Conservation (phyloP, 345 rosid genomes). For the Camelina hispida region DNA sequence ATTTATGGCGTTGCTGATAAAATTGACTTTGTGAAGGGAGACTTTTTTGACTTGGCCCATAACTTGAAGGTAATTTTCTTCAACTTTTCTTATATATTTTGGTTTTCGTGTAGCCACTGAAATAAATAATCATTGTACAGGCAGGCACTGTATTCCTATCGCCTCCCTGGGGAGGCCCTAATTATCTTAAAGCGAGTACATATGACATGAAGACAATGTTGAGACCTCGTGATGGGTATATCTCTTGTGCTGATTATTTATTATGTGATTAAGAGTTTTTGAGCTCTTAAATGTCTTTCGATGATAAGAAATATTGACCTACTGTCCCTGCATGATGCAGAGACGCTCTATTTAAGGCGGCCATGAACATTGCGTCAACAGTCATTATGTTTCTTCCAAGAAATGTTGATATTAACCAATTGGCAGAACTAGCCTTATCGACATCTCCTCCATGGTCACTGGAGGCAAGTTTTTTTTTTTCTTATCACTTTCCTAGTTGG, state of each 20-base stretch:
- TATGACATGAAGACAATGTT: slow-evolving; percentile 86
- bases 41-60: slow-evolving; percentile 75
- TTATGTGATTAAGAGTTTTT: neutral
- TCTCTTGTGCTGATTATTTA: neutral
- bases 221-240: slow-evolving; percentile 84
- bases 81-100: neutral
- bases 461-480: slow-evolving; percentile 53
- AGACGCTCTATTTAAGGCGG: slow-evolving; percentile 62
- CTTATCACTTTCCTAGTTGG: neutral
- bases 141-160: slow-evolving; percentile 84
- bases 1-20: slow-evolving; percentile 75
- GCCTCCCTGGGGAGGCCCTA: slow-evolving; percentile 99
- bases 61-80: slow-evolving; percentile 63
- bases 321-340: slow-evolving; percentile 52
- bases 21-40: slow-evolving; percentile 81
- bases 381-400: slow-evolving; percentile 91
- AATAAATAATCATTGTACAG: slow-evolving; percentile 42
- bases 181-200: slow-evolving; percentile 62
- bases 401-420: slow-evolving; percentile 75
- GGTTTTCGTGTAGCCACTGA: neutral
- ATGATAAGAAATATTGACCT: slow-evolving; percentile 2
- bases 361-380: slow-evolving; percentile 62
- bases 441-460: slow-evolving; percentile 68
- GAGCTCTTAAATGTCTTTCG: slow-evolving; percentile 5
- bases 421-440: slow-evolving; percentile 80